Evolutionary conservation across 306 rosid species (phyloP).

Genomic region (Trifolium dubium): DNA sequence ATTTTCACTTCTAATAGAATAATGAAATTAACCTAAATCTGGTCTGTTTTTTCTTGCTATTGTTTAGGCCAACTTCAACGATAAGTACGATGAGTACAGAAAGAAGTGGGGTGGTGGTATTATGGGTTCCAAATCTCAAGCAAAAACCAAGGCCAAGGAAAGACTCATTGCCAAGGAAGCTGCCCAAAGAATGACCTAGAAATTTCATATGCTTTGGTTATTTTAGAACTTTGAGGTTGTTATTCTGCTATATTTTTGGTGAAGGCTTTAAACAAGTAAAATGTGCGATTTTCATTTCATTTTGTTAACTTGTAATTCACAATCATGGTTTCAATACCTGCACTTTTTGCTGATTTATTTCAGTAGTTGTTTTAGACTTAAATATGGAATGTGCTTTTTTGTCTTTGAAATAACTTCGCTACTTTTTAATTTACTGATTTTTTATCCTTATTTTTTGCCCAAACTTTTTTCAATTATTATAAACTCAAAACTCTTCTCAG

Average conservation of each 20-base stretch:
- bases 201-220: slow-evolving; percentile 2
- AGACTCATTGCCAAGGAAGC: slow-evolving; percentile 78
- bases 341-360: slow-evolving; percentile 10
- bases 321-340: not conserved
- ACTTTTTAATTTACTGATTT: not conserved
- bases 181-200: slow-evolving; percentile 69
- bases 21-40: not conserved
- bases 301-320: slow-evolving; percentile 27
- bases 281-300: slow-evolving; percentile 33
- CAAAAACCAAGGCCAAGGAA: slow-evolving; percentile 75
- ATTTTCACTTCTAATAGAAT: not conserved
- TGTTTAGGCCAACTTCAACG: slow-evolving; percentile 78
- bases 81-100: slow-evolving; percentile 69
- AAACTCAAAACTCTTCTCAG: no score
- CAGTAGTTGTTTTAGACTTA: slow-evolving; percentile 33
- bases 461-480: not conserved
- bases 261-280: slow-evolving; percentile 9
- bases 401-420: not conserved
- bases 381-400: slow-evolving; percentile 1
- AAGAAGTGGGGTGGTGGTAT: slow-evolving; percentile 93
- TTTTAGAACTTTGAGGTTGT: slow-evolving; percentile 26
- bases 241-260: slow-evolving; percentile 22
- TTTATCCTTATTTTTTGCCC: not conserved
- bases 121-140: slow-evolving; percentile 89
- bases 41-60: not conserved